These are phyloP conservation scores for Sclerotinia spermophila DNA, from an alignment of 2,329 filamentous ascomycete genomes.

Conservation along the genomic window DNA sequence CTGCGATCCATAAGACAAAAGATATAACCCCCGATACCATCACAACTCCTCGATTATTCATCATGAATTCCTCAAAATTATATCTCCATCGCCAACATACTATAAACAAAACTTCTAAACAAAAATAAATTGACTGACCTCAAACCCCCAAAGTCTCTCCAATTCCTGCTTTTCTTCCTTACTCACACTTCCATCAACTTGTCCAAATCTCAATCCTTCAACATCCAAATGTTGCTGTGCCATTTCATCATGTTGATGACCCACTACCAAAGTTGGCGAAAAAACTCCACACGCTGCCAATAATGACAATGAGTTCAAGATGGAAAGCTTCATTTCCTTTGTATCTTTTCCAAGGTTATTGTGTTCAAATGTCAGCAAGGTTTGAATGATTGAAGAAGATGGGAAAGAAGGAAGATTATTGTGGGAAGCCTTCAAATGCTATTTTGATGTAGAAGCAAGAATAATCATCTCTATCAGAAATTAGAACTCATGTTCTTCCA, in stretches of 20 bases:
- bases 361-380: not conserved
- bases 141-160: constrained; percentile 54
- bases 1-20: not conserved
- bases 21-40: not conserved
- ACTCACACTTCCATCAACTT: constrained; percentile 30
- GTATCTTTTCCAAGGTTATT: not conserved
- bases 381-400: not conserved
- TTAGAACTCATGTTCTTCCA: not conserved
- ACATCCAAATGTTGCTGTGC: not conserved
- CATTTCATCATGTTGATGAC: not conserved
- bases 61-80: not conserved
- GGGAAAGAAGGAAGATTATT: not conserved
- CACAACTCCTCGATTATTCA: not conserved
- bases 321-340: not conserved
- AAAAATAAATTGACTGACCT: constrained; percentile 41
- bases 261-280: not conserved
- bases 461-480: not conserved
- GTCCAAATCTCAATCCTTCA: not conserved
- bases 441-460: not conserved
- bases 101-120: not conserved
- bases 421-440: not conserved
- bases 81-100: not conserved
- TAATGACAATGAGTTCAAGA: not conserved
- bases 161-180: constrained; percentile 50
- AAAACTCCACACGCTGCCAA: constrained; percentile 1